phyloP scores from a whole-genome alignment of 306 rosid genomes.

The Ziziphus jujuba region DNA sequence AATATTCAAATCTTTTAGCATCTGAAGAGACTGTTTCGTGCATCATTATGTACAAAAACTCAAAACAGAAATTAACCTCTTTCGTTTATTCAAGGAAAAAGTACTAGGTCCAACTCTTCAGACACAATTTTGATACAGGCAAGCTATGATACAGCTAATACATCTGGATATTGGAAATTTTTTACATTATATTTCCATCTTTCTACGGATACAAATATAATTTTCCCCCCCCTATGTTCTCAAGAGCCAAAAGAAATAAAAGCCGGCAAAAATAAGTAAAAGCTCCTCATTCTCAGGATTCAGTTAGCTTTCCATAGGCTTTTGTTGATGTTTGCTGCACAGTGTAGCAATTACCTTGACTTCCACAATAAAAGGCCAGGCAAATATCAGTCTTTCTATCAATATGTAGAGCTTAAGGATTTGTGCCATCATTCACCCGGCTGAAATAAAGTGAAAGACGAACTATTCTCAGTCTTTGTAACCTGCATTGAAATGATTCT shows the following conservation, averaged over 20 bases:
- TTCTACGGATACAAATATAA: constrained; percentile 22
- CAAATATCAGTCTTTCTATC: constrained; percentile 20
- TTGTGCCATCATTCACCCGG: constrained; percentile 51
- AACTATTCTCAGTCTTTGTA: constrained; percentile 74
- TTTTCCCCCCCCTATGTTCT: constrained; percentile 28
- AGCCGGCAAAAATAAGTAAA: constrained; percentile 28
- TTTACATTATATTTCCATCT: constrained; percentile 10
- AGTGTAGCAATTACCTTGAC: not conserved
- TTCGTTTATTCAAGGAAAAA: constrained; percentile 8
- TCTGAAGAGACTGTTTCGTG: not conserved
- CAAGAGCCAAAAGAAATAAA: constrained; percentile 17
- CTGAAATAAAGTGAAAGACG: constrained; percentile 60
- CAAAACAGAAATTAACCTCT: no score
- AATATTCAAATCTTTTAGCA: no score
- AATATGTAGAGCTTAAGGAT: constrained; percentile 15
- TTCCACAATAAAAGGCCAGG: not conserved
- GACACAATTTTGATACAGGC: constrained; percentile 24
- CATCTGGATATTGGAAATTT: constrained; percentile 25
- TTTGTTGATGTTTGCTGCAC: constrained; percentile 23
- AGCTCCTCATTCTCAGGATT: constrained; percentile 26
- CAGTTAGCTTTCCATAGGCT: constrained; percentile 25
- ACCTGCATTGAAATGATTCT: constrained; percentile 58
- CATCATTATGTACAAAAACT: no score
- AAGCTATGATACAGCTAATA: constrained; percentile 31
- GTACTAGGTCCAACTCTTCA: constrained; percentile 13